A percentile compares a stretch with the other conserved stretches of the same genome.
These are phyloP conservation scores for Picea abies DNA, from an alignment of 83 land plant species.

Conservation along the genomic window DNA sequence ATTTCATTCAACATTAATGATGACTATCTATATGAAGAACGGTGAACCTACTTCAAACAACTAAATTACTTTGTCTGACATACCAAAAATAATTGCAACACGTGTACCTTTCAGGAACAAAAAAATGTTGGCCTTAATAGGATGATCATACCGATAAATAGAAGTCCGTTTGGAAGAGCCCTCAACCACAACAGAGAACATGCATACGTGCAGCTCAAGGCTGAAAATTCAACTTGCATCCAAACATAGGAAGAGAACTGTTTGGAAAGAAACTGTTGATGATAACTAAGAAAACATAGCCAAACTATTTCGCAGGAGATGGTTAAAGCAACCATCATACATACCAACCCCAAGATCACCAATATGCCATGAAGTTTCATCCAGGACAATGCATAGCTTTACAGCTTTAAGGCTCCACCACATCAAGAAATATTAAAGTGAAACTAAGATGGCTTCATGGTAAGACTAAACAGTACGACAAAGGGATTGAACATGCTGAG, in stretches of 20 bases:
- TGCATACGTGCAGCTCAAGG: too few species aligned
- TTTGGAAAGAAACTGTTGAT: not conserved
- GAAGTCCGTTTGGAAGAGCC: too few species aligned
- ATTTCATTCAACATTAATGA: too few species aligned
- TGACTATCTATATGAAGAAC: too few species aligned
- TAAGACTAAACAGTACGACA: not conserved
- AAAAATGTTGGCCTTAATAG: too few species aligned
- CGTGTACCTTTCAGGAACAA: too few species aligned
- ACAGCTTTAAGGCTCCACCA: not conserved
- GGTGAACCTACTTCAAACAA: too few species aligned
- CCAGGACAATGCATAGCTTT: not conserved
- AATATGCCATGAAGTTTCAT: not conserved
- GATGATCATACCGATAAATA: too few species aligned
- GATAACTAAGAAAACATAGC: not conserved
- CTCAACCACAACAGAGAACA: too few species aligned
- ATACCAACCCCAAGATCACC: not conserved
- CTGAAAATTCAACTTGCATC: too few species aligned
- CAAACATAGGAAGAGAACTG: not conserved
- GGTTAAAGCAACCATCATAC: not conserved
- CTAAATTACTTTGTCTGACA: too few species aligned
- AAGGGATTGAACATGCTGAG: not conserved
- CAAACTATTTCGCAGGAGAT: not conserved
- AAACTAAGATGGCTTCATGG: not conserved
- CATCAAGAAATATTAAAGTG: not conserved
- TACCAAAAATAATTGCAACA: too few species aligned